A percentile compares a stretch with the other conserved stretches of the same genome.
Evolutionary conservation across 176 grass and related monocot species (phyloP).

Genomic region (Otatea glauca): DNA sequence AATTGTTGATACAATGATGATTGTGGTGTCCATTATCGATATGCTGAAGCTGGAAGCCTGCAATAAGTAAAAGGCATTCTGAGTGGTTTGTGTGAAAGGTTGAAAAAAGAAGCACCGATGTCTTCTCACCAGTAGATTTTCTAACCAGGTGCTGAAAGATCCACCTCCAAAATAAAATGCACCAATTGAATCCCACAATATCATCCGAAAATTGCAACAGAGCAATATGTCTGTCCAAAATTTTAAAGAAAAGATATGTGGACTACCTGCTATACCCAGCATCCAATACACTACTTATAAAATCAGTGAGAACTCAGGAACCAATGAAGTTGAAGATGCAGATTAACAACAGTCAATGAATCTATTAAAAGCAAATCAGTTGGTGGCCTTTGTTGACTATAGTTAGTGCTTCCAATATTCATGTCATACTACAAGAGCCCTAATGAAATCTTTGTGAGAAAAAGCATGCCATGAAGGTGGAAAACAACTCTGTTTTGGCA

Average conservation of each 20-base stretch:
- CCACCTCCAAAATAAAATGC: slow-evolving; percentile 43
- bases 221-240: slow-evolving; percentile 21
- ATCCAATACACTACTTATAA: slow-evolving; percentile 10
- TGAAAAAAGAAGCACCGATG: slow-evolving; percentile 34
- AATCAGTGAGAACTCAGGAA: background rate
- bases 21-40: slow-evolving; percentile 60
- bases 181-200: slow-evolving; percentile 65
- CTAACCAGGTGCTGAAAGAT: slow-evolving; percentile 51
- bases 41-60: slow-evolving; percentile 63
- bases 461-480: slow-evolving; percentile 16
- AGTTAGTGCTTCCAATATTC: background rate
- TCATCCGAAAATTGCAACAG: slow-evolving; percentile 58
- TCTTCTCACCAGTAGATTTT: slow-evolving; percentile 61
- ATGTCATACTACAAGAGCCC: slow-evolving; percentile 18
- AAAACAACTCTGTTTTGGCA: slow-evolving; percentile 16
- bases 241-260: slow-evolving; percentile 5
- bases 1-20: slow-evolving; percentile 75
- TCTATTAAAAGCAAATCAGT: slow-evolving; percentile 17
- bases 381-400: slow-evolving; percentile 1
- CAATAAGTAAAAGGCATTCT: slow-evolving; percentile 31
- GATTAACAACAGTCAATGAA: slow-evolving; percentile 32
- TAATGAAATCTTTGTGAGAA: slow-evolving; percentile 7
- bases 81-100: slow-evolving; percentile 29
- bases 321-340: slow-evolving; percentile 23
- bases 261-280: background rate